Percentiles rank a stretch among this genome's conserved stretches.
These are phyloP conservation scores for Spathaspora sp. DNA, from an alignment of 1,139 yeast genomes.

Conservation along the genomic window DNA sequence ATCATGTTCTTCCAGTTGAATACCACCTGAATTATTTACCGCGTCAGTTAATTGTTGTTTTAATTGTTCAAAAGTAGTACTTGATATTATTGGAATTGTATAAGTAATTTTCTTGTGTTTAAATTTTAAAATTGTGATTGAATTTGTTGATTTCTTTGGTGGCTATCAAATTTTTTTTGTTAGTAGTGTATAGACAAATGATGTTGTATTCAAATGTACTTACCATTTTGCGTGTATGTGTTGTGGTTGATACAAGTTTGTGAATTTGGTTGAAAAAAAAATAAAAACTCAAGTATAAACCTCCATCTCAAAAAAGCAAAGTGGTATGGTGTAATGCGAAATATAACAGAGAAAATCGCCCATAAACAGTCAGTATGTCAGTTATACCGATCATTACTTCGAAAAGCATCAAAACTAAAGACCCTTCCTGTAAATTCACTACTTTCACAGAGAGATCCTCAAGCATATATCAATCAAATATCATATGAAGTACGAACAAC, in stretches of 20 bases:
- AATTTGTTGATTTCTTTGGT: conserved; percentile 25
- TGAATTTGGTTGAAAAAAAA: conserved; percentile 1
- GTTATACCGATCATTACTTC: conserved; percentile 22
- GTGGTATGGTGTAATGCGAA: background rate
- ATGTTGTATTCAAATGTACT: conserved; percentile 1
- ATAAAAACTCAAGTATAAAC: background rate
- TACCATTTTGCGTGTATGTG: conserved; percentile 7
- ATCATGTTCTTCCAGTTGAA: conserved; percentile 19
- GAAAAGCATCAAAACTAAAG: conserved; percentile 14
- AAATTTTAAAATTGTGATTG: conserved; percentile 38
- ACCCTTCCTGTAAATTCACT: background rate
- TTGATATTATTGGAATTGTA: conserved; percentile 28
- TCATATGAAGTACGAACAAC: conserved; percentile 18
- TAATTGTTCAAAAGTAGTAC: conserved; percentile 25
- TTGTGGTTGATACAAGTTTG: background rate
- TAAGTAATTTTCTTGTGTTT: conserved; percentile 46
- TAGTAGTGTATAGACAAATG: conserved; percentile 12
- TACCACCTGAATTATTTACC: conserved; percentile 51
- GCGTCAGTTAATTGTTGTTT: conserved; percentile 32
- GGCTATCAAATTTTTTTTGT: conserved; percentile 23
- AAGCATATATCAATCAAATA: conserved; percentile 3
- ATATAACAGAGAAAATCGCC: background rate
- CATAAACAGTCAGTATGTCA: conserved; percentile 10
- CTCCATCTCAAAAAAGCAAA: background rate
- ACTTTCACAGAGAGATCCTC: background rate